Conservation (phyloP, 108 stramenopile species). For the Pseudonitzschia multiseries region DNA sequence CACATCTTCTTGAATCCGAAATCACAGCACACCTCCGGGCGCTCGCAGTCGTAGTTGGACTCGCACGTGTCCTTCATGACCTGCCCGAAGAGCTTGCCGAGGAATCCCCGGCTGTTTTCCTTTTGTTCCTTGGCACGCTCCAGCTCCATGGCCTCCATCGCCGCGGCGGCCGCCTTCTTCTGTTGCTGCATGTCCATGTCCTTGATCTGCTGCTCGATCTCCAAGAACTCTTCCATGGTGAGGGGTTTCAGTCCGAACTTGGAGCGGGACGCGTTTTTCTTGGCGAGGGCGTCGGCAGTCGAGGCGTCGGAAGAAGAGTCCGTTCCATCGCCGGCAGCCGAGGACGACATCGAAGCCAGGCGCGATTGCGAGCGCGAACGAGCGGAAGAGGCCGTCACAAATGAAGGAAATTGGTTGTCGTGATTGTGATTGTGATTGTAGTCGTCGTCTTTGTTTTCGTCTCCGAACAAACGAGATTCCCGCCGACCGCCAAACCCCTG, state of each 20-base stretch:
- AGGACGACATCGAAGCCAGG: constrained; percentile 6
- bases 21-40: constrained; percentile 83
- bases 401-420: too few species aligned
- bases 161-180: constrained; percentile 38
- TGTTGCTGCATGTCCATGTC: constrained; percentile 57
- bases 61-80: constrained; percentile 75
- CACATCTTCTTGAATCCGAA: constrained; percentile 86
- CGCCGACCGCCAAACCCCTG: background rate
- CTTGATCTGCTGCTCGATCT: constrained; percentile 55
- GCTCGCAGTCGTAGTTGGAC: constrained; percentile 75
- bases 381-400: background rate
- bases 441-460: constrained; percentile 10
- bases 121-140: constrained; percentile 35
- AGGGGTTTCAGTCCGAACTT: constrained; percentile 78
- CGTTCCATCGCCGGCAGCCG: constrained; percentile 16
- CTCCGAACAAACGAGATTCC: constrained; percentile 16
- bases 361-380: too few species aligned
- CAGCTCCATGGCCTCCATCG: constrained; percentile 25
- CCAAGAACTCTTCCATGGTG: constrained; percentile 71
- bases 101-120: constrained; percentile 45
- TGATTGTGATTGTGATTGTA: too few species aligned
- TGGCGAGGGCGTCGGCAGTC: constrained; percentile 46
- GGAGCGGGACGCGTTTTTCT: constrained; percentile 63
- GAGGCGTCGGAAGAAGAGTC: background rate
- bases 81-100: constrained; percentile 68